These are phyloP conservation scores for Haplosporangium gracile DNA, from an alignment of 192 early-diverging fungal genomes.

Conservation along the genomic window DNA sequence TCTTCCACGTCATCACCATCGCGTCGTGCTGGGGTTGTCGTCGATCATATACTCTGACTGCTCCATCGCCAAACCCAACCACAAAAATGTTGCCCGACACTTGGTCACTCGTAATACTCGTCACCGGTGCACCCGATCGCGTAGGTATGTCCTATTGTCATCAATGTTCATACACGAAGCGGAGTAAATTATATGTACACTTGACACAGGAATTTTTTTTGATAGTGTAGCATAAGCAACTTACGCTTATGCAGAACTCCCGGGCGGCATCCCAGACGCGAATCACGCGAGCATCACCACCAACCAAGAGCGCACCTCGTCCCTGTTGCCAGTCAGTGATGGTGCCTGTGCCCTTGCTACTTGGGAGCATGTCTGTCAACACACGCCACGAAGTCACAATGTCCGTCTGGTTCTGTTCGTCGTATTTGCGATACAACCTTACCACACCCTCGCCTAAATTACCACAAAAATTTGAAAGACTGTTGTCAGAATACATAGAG, in stretches of 20 bases:
- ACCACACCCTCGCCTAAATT: slow-evolving; percentile 81
- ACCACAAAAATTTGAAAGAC: neutral
- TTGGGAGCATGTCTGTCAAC: slow-evolving; percentile 75
- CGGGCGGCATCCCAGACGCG: slow-evolving; percentile 86
- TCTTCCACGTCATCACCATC: slow-evolving; percentile 68
- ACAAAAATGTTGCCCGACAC: slow-evolving; percentile 73
- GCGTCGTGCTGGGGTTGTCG: slow-evolving; percentile 66
- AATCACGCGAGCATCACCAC: slow-evolving; percentile 76
- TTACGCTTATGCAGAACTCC: slow-evolving; percentile 78
- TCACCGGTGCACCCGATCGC: slow-evolving; percentile 66
- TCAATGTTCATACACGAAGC: neutral
- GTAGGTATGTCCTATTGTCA: slow-evolving; percentile 69
- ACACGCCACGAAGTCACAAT: slow-evolving; percentile 84
- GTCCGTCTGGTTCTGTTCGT: slow-evolving; percentile 66
- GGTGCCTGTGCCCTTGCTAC: slow-evolving; percentile 68
- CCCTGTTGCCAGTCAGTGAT: slow-evolving; percentile 87
- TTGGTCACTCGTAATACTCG: slow-evolving; percentile 75
- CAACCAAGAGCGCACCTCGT: slow-evolving; percentile 72
- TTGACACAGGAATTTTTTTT: slow-evolving; percentile 14
- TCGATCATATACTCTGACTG: slow-evolving; percentile 78
- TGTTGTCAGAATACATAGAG: neutral
- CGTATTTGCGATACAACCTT: slow-evolving; percentile 80
- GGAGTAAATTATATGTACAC: neutral
- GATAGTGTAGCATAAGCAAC: neutral
- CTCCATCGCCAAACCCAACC: slow-evolving; percentile 81